These are phyloP conservation scores for Moesziomyces sp. DNA, from an alignment of 1,284 basidiomycete species.

Conservation along the genomic window DNA sequence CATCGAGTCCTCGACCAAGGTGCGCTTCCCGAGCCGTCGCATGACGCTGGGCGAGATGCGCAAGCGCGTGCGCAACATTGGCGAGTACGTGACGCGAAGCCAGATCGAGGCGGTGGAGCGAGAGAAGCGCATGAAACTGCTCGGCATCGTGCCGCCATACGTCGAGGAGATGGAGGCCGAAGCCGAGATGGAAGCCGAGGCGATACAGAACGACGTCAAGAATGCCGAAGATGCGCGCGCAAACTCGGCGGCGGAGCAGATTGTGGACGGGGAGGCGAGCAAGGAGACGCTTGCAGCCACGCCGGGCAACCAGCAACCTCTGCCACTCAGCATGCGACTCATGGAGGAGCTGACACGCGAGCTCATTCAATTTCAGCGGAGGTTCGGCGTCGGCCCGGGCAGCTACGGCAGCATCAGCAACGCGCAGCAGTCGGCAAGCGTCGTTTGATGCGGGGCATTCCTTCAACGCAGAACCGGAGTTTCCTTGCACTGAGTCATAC, in stretches of 20 bases:
- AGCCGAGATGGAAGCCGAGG: constrained; percentile 77
- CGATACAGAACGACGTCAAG: constrained; percentile 48
- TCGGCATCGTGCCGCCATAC: constrained; percentile 73
- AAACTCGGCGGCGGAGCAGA: constrained; percentile 67
- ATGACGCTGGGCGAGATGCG: constrained; percentile 97
- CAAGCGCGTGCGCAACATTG: constrained; percentile 87
- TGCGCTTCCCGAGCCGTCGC: constrained; percentile 92
- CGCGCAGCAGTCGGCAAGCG: constrained; percentile 27
- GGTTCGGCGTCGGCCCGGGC: constrained; percentile 50
- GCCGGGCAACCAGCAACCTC: constrained; percentile 5
- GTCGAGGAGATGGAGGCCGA: constrained; percentile 71
- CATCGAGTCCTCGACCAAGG: constrained; percentile 85
- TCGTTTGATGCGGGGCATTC: constrained; percentile 10
- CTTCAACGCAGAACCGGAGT: too few species aligned
- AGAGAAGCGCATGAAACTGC: constrained; percentile 60
- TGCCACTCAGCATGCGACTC: constrained; percentile 62
- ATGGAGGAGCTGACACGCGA: constrained; percentile 65
- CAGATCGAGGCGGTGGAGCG: constrained; percentile 68
- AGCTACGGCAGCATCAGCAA: constrained; percentile 22
- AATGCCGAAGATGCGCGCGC: not conserved
- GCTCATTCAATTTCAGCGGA: constrained; percentile 59
- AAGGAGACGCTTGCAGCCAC: constrained; percentile 3
- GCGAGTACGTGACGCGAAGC: constrained; percentile 80
- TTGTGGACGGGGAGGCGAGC: constrained; percentile 71
- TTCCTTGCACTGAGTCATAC: too few species aligned